Evolutionary conservation across 352 stramenopile species (phyloP).

Genomic region (Thalassiosira mediterranea): DNA sequence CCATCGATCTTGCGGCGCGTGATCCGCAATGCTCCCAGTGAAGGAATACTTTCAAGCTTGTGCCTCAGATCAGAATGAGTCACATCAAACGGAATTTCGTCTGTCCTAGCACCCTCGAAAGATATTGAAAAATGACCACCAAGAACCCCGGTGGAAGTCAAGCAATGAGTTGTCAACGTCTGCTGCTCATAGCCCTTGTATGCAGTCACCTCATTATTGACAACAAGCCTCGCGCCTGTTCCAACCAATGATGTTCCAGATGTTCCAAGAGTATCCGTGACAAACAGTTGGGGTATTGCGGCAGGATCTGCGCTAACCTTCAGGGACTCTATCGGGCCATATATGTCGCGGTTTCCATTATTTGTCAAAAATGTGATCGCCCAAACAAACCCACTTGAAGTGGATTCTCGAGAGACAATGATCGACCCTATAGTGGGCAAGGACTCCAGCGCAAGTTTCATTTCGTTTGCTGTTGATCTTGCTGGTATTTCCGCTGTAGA

Average conservation of each 20-base stretch:
- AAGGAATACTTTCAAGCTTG: conserved; percentile 70
- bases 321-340: conserved; percentile 54
- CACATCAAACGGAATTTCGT: conserved; percentile 53
- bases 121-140: conserved; percentile 87
- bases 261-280: conserved; percentile 22
- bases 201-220: conserved; percentile 86
- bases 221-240: conserved; percentile 84
- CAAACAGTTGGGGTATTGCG: conserved; percentile 40
- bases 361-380: conserved; percentile 77
- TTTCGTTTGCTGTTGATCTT: conserved; percentile 84
- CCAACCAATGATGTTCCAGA: conserved; percentile 76
- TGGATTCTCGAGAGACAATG: conserved; percentile 78
- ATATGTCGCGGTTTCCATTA: conserved; percentile 38
- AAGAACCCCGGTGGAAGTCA: conserved; percentile 37
- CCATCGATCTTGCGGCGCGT: conserved; percentile 37
- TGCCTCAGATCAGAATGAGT: conserved; percentile 76
- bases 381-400: conserved; percentile 57
- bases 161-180: conserved; percentile 80
- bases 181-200: conserved; percentile 93
- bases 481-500: conserved; percentile 85
- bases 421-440: conserved; percentile 88
- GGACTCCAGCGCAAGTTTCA: conserved; percentile 86
- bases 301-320: conserved; percentile 44
- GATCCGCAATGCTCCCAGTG: conserved; percentile 54
- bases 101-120: conserved; percentile 76